Percentiles rank a stretch among this genome's conserved stretches.
Conservation (phyloP, 2,329 filamentous ascomycete species). For the Beauveria sp. region DNA sequence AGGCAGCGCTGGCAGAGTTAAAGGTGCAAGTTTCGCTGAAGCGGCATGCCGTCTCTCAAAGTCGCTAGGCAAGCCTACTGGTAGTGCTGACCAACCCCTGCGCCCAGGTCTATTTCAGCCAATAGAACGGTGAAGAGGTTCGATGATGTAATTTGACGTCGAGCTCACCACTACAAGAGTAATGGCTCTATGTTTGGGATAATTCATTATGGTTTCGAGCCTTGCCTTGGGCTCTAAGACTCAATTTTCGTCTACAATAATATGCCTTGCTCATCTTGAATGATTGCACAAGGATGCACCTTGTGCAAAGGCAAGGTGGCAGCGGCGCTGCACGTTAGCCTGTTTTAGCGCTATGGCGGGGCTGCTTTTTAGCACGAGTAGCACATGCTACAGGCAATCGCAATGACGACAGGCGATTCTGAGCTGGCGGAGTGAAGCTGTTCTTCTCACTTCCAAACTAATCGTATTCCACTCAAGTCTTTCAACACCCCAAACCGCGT, state of each 20-base stretch:
- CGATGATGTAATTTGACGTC: no score
- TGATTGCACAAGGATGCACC: neutral
- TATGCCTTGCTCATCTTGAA: neutral
- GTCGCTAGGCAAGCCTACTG: no score
- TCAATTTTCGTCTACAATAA: no score
- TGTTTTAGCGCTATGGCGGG: neutral
- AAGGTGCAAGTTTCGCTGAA: neutral
- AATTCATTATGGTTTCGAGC: no score
- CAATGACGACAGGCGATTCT: slow-evolving; percentile 1
- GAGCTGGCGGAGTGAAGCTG: neutral
- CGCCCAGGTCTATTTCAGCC: no score
- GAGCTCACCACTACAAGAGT: no score
- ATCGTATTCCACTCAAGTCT: neutral
- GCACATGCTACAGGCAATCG: neutral
- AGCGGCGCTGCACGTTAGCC: neutral
- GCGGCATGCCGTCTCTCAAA: no score
- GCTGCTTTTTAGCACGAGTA: neutral
- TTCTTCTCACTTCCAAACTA: neutral
- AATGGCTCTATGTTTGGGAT: no score
- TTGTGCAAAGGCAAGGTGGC: neutral
- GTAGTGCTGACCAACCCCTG: no score
- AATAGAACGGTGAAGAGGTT: no score
- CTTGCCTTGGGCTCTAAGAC: no score
- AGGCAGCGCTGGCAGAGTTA: neutral
- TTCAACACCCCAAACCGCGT: neutral